phyloP scores from a whole-genome alignment of 2,329 filamentous ascomycete genomes.

The Botrytis fabae region DNA sequence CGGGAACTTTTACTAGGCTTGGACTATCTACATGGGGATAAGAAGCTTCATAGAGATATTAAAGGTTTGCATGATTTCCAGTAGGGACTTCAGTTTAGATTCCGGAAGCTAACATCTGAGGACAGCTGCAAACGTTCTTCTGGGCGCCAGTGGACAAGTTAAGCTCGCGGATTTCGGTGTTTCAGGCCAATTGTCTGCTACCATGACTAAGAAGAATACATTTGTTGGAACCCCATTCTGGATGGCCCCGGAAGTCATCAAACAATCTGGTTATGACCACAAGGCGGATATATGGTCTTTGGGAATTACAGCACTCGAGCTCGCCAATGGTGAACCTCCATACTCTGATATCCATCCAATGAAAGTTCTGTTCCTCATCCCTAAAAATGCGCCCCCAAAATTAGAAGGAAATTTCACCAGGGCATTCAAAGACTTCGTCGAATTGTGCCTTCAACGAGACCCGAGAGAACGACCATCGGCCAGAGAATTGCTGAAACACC shows the following conservation, averaged over 20 bases:
- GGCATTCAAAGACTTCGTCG: constrained; percentile 80
- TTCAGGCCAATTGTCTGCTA: constrained; percentile 91
- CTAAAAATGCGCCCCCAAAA: constrained; percentile 85
- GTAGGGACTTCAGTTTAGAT: neutral
- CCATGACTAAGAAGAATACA: constrained; percentile 99
- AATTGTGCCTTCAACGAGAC: constrained; percentile 82
- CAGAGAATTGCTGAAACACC: constrained; percentile 82
- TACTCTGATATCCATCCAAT: constrained; percentile 97
- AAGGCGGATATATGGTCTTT: constrained; percentile 98
- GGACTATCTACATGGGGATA: constrained; percentile 91
- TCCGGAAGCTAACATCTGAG: constrained; percentile 20
- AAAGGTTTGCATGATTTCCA: constrained; percentile 62
- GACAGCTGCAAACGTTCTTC: constrained; percentile 84
- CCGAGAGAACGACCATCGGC: constrained; percentile 86
- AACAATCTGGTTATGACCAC: constrained; percentile 96
- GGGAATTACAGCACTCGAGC: constrained; percentile 88
- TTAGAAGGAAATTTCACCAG: constrained; percentile 81
- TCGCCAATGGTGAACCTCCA: constrained; percentile 89
- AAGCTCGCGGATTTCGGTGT: constrained; percentile 98
- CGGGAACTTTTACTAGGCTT: constrained; percentile 85
- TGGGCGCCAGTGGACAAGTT: constrained; percentile 89
- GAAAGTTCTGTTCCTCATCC: constrained; percentile 96
- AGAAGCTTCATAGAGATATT: constrained; percentile 94
- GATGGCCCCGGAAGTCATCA: constrained; percentile 99
- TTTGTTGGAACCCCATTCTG: constrained; percentile 98